Conservation (phyloP, 306 rosid species). For the Notholithocarpus densiflorus region DNA sequence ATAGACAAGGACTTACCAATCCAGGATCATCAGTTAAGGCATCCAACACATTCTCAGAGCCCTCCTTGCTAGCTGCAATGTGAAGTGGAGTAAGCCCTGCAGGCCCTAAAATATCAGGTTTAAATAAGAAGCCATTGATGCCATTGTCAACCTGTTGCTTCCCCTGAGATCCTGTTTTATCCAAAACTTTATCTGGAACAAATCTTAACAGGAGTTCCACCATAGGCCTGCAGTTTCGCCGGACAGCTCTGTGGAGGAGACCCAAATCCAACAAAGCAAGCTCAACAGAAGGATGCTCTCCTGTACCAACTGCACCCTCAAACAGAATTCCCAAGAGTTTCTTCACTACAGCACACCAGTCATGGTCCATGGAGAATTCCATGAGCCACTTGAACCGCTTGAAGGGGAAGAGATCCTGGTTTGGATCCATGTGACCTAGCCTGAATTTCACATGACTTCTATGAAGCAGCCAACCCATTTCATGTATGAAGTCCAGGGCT, state of each 20-base stretch:
- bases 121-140: slow-evolving; percentile 47
- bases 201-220: slow-evolving; percentile 71
- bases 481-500: slow-evolving; percentile 75
- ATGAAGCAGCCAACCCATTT: slow-evolving; percentile 95
- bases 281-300: slow-evolving; percentile 50
- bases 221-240: slow-evolving; percentile 62
- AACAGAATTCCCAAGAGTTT: slow-evolving; percentile 63
- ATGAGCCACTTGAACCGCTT: slow-evolving; percentile 70
- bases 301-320: slow-evolving; percentile 61
- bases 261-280: slow-evolving; percentile 63
- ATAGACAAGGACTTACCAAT: slow-evolving; percentile 48
- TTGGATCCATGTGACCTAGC: slow-evolving; percentile 59
- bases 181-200: slow-evolving; percentile 35
- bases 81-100: slow-evolving; percentile 87
- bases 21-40: slow-evolving; percentile 89
- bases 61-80: slow-evolving; percentile 67
- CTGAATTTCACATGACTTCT: slow-evolving; percentile 54
- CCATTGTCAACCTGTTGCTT: slow-evolving; percentile 32
- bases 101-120: slow-evolving; percentile 68
- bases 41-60: slow-evolving; percentile 65
- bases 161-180: slow-evolving; percentile 35
- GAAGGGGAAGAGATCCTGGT: slow-evolving; percentile 50
- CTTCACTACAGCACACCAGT: slow-evolving; percentile 83
- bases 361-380: slow-evolving; percentile 82
- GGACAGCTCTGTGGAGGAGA: slow-evolving; percentile 84